Base-by-base conservation (phyloP, 306 rosid species). In the Lathyrus aphaca region DNA sequence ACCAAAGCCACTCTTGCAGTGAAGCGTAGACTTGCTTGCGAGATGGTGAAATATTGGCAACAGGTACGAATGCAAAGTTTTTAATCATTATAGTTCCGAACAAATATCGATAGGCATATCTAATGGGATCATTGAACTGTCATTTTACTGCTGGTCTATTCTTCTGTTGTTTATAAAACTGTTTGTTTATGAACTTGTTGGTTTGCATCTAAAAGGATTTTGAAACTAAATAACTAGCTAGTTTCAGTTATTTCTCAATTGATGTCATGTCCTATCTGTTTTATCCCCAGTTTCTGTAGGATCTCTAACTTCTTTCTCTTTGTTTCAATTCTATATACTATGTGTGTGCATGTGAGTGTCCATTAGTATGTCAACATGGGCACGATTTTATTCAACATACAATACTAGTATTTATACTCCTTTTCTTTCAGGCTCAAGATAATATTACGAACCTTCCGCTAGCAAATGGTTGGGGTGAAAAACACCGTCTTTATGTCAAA, bases 1-100 rank as follows among this genome's bases (percentile, higher is more conserved):
- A 74, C 96, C 58, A 93, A 93, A 82, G 98, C 98, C 64, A 93
- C 98, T 76, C 98, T 93, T 64, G 98, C 97, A n/a, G 98, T 93
- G 75, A 93, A 93, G 86, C 91, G 98, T 71, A 88, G 98, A 78
- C 98, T 93, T 85, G 91, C 98, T 54, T 90, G 97, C 76, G 98
- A 93, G 91, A 93, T 93, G 96, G 96, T 88, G 61, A 93, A 93
- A 79, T 93, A 90, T 72, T 93, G 98, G 96, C 98, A 92, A 80
- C 96, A 92, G 96, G 96, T 92, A 82, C 66, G 66, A 56, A 55
- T 67, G 72, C 63, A 11, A 54, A 57, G 40, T 23, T 68, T 79
- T 63, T 13, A 25, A 30, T 25, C 38, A 30, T 60, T 53, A 17
- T 60, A 50, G 51, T 50, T 44, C 37, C 40, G 40, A 15, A 37